These are phyloP conservation scores for Aphanomyces cochlioides DNA, from an alignment of 352 stramenopile species.

Conservation along the genomic window DNA sequence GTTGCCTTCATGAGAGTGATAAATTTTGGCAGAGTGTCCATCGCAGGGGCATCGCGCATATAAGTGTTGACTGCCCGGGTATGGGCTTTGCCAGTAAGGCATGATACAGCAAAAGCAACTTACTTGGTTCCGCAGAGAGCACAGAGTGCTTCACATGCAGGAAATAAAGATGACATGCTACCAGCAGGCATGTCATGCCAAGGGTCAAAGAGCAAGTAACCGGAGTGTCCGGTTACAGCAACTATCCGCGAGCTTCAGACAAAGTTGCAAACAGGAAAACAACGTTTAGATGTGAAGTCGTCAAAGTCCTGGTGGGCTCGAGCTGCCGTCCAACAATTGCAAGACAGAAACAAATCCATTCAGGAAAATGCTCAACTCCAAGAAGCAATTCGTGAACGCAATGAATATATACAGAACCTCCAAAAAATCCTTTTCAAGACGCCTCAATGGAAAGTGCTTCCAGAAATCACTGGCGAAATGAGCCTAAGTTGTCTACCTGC, in stretches of 20 bases:
- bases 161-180: too few relatives aligned
- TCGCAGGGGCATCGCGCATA: too few relatives aligned
- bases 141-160: too few relatives aligned
- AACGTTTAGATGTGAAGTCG: not conserved
- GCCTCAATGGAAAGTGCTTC: not conserved
- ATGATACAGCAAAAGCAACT: too few relatives aligned
- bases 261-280: not conserved
- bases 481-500: not conserved
- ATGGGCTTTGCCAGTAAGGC: too few relatives aligned
- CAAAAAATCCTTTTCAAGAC: slow-evolving; percentile 2
- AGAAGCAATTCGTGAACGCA: not conserved
- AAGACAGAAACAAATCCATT: not conserved
- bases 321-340: not conserved
- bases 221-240: too few relatives aligned
- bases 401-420: not conserved
- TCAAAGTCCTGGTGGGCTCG: slow-evolving; percentile 1
- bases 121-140: too few relatives aligned
- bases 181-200: too few relatives aligned
- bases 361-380: slow-evolving; percentile 19
- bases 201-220: too few relatives aligned
- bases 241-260: not conserved
- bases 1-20: too few relatives aligned
- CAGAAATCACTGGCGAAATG: not conserved
- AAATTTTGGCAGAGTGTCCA: too few relatives aligned
- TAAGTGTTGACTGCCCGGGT: too few relatives aligned